Evolutionary conservation across 176 grass and related monocot species (phyloP), one percentile per base, ranked within the genome.

Genomic region (Elymus sibiricus): DNA sequence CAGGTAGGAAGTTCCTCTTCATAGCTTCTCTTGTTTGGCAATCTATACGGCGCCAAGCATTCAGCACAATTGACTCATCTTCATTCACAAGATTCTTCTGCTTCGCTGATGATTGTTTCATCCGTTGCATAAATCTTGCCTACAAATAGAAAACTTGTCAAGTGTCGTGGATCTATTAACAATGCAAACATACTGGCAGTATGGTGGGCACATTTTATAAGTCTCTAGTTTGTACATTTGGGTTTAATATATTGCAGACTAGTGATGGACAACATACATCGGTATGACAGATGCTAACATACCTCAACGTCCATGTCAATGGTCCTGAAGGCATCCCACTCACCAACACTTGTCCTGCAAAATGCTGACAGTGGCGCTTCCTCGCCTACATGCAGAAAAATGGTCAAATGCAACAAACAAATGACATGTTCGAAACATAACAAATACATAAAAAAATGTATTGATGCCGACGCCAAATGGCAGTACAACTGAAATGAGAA

Each of bases 271-370:
- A 90, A 19, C 25, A 85, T 11, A 31, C 22, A 11, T 32, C 12
- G 19, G 24, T 37, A 49, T 73, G 12, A 70, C 14, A 42, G 65
- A 69, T 31, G 64, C 53, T 68, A 64, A 53, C 64, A 63, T 76
- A 95, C 94, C 86, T 98, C 94, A 64, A 87, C 82, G 77, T 95
- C 93, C 97, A 95, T 95, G 82, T 98, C 97, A 80, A 94, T 92
- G 77, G 59, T 95, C 80, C 96, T 90, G 82, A 98, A 95, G 44
- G 64, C 79, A 81, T 95, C 96, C 92, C 96, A 98, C 32, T 94
- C 96, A 82, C 77, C 76, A 84, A 47, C 84, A 85, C 85, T 92
- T 61, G 96, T 95, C 81, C 86, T 88, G 76, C 82, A 90, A 89
- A 95, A 98, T 82, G 90, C 97, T 80, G 97, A 95, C 61, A 91